phyloP scores from a whole-genome alignment of 768 basidiomycete species.

The Pleurotus tuoliensis region DNA sequence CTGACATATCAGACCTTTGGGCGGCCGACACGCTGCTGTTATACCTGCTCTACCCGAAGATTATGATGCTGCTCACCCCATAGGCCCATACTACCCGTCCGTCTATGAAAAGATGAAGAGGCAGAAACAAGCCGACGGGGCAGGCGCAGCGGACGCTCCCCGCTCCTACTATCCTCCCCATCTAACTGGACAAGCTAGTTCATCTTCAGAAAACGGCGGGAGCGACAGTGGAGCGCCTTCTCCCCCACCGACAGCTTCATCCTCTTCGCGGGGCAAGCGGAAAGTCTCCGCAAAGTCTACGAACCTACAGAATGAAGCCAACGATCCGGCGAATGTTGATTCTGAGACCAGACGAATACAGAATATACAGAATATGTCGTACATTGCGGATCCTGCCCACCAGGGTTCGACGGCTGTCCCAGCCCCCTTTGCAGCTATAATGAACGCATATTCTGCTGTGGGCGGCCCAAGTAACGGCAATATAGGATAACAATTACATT shows the following conservation, averaged over 20 bases:
- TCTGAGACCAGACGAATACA: not conserved
- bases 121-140: conserved; percentile 12
- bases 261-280: conserved; percentile 6
- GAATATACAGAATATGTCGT: not conserved
- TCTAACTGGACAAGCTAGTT: conserved; percentile 8
- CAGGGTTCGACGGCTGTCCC: conserved; percentile 29
- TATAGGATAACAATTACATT: conserved; percentile 2
- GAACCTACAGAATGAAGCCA: not conserved
- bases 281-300: not conserved
- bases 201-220: conserved; percentile 5
- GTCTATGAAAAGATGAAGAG: conserved; percentile 30
- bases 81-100: conserved; percentile 43
- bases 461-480: conserved; percentile 13
- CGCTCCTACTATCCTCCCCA: conserved; percentile 8
- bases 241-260: conserved; percentile 4
- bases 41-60: conserved; percentile 79
- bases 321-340: not conserved
- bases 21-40: conserved; percentile 79
- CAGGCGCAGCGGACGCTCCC: not conserved
- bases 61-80: conserved; percentile 46
- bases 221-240: not conserved
- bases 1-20: conserved; percentile 52
- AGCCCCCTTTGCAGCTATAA: conserved; percentile 62
- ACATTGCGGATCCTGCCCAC: not conserved
- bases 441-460: conserved; percentile 59